Percentiles rank a stretch among this genome's conserved stretches.
phyloP scores from a whole-genome alignment of 75 land plant species.

The Cryptomeria japonica region DNA sequence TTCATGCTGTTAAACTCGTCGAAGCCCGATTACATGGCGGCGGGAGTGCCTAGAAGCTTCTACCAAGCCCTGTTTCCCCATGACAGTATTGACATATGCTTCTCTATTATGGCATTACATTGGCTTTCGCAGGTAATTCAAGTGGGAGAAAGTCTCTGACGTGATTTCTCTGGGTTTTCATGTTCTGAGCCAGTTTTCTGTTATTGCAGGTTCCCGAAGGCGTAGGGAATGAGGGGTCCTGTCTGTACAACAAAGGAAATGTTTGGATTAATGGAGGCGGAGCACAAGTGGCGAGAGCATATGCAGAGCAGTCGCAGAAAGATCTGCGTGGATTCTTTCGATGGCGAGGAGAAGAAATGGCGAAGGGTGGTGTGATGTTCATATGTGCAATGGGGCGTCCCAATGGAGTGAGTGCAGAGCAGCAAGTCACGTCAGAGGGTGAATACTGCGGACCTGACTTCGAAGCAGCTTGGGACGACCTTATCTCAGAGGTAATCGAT shows the following conservation, averaged over 20 bases:
- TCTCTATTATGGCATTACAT: constrained; percentile 68
- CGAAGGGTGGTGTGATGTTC: neutral
- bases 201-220: neutral
- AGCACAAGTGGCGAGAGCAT: neutral
- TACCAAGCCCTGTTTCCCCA: constrained; percentile 61
- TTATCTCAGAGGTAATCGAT: neutral
- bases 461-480: neutral
- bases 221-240: neutral
- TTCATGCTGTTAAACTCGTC: neutral
- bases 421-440: neutral
- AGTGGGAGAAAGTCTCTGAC: no score
- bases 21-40: constrained; percentile 32
- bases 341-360: neutral
- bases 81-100: constrained; percentile 47
- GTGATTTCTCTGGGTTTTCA: no score
- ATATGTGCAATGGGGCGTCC: constrained; percentile 5
- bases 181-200: no score
- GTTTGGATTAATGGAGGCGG: constrained; percentile 5
- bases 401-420: neutral
- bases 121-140: constrained; percentile 73
- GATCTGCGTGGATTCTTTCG: neutral
- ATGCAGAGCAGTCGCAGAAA: neutral
- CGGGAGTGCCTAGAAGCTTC: constrained; percentile 72
- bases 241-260: neutral
- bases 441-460: neutral